These are phyloP conservation scores for Bisporella sp. DNA, from an alignment of 2,329 filamentous ascomycete species.

Conservation along the genomic window DNA sequence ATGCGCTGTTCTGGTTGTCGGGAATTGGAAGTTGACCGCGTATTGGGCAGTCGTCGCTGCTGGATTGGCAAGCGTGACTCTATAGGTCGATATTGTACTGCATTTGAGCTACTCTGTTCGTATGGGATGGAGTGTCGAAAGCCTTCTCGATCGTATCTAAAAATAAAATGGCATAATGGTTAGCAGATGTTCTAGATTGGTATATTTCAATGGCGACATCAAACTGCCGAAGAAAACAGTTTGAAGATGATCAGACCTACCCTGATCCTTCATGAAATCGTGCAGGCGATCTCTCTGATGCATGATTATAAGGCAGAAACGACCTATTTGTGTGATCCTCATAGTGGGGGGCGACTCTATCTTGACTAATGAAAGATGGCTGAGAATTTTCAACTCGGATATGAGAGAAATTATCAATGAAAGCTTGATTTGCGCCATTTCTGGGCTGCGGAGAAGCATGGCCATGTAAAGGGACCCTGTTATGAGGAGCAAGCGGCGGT, in stretches of 20 bases:
- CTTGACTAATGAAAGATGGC: conserved; percentile 10
- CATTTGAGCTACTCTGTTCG: conserved; percentile 1
- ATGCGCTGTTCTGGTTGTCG: too few relatives aligned
- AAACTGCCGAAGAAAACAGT: too few relatives aligned
- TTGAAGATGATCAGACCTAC: conserved; percentile 17
- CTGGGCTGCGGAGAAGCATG: too few relatives aligned
- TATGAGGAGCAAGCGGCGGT: too few relatives aligned
- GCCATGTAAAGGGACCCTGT: too few relatives aligned
- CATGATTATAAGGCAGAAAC: conserved; percentile 7
- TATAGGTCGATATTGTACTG: too few relatives aligned
- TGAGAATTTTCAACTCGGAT: conserved; percentile 15
- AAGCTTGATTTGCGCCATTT: conserved; percentile 14
- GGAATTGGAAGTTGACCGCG: too few relatives aligned
- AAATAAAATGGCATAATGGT: conserved; percentile 1
- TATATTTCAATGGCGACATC: not conserved
- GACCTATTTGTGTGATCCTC: conserved; percentile 16
- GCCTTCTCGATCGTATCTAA: conserved; percentile 11
- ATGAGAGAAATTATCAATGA: conserved; percentile 25
- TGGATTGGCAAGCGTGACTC: too few relatives aligned
- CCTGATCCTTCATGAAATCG: conserved; percentile 17
- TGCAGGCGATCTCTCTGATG: conserved; percentile 20
- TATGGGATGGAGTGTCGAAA: conserved; percentile 7
- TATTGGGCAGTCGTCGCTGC: too few relatives aligned
- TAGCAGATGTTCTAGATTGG: conserved; percentile 8
- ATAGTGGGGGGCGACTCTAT: conserved; percentile 8